A percentile compares a stretch with the other conserved stretches of the same genome.
phyloP scores from a whole-genome alignment of 2,329 filamentous ascomycete species.

The Epichloe gansuensis region DNA sequence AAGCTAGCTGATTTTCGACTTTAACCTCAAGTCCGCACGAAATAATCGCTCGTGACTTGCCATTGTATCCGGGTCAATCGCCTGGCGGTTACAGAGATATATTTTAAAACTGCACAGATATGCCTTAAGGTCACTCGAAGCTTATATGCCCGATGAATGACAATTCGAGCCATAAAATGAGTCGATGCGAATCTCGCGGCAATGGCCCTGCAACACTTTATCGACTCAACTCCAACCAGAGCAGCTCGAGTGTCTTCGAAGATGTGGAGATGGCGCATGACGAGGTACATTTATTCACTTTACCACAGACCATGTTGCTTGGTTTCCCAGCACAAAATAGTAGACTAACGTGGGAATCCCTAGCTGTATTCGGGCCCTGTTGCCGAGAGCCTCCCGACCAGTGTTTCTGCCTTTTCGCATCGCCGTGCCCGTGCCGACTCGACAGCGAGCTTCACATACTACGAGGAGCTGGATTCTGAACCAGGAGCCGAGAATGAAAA shows the following conservation, averaged over 20 bases:
- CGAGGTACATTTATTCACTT: conserved; percentile 40
- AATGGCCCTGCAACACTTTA: conserved; percentile 26
- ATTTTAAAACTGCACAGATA: neutral
- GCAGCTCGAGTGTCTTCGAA: conserved; percentile 71
- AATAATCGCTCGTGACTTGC: neutral
- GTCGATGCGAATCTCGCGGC: neutral
- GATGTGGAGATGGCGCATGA: conserved; percentile 99
- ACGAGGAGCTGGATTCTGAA: conserved; percentile 44
- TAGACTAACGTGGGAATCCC: neutral
- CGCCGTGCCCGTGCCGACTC: conserved; percentile 72
- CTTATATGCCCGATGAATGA: conserved; percentile 2
- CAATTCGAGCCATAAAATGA: neutral
- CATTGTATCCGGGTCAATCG: neutral
- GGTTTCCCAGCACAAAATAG: neutral
- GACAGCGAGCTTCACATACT: conserved; percentile 79
- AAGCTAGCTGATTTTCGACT: too few species aligned
- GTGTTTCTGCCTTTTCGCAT: conserved; percentile 82
- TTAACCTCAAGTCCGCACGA: too few species aligned
- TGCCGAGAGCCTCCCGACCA: conserved; percentile 91
- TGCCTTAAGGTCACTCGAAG: neutral
- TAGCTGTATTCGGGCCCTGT: conserved; percentile 85
- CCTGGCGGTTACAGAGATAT: neutral
- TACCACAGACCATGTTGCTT: too few species aligned
- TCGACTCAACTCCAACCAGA: conserved; percentile 56
- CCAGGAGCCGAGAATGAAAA: conserved; percentile 14